These are phyloP conservation scores for Phialemoniopsis sp. DNA, from an alignment of 2,329 filamentous ascomycete species.

Conservation along the genomic window DNA sequence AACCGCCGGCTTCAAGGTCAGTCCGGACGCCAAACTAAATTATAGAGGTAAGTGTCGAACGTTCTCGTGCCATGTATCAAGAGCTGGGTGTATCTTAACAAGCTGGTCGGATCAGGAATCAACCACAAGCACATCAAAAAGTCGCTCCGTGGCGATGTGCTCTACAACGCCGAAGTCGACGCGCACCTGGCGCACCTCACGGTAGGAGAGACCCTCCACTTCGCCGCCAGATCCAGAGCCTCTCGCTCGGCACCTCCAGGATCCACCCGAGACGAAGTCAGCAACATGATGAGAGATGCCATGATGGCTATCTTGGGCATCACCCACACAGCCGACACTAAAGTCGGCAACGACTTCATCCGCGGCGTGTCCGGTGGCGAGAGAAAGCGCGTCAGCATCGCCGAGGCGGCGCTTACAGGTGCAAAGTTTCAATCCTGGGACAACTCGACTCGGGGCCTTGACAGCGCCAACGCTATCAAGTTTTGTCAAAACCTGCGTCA, in stretches of 20 bases:
- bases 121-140: too few relatives aligned
- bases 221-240: slow-evolving; percentile 52
- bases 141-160: slow-evolving; percentile 23
- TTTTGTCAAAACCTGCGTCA: slow-evolving; percentile 68
- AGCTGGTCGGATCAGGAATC: too few relatives aligned
- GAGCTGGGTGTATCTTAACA: too few relatives aligned
- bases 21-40: neutral
- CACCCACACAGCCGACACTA: slow-evolving; percentile 61
- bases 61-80: too few relatives aligned
- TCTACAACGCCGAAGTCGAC: slow-evolving; percentile 64
- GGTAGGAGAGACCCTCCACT: slow-evolving; percentile 62
- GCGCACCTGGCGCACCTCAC: slow-evolving; percentile 66
- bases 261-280: too few relatives aligned
- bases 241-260: too few relatives aligned
- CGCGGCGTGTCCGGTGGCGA: slow-evolving; percentile 60
- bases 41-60: slow-evolving; percentile 2
- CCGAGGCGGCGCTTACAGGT: slow-evolving; percentile 60
- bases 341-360: slow-evolving; percentile 64
- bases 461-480: slow-evolving; percentile 72
- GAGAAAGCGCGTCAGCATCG: slow-evolving; percentile 72
- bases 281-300: slow-evolving; percentile 43
- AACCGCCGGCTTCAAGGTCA: neutral
- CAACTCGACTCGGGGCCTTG: slow-evolving; percentile 70
- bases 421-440: slow-evolving; percentile 65
- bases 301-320: slow-evolving; percentile 68